Evolutionary conservation across 129 eudicot species (phyloP).

Genomic region (Saposhnikovia divaricata): DNA sequence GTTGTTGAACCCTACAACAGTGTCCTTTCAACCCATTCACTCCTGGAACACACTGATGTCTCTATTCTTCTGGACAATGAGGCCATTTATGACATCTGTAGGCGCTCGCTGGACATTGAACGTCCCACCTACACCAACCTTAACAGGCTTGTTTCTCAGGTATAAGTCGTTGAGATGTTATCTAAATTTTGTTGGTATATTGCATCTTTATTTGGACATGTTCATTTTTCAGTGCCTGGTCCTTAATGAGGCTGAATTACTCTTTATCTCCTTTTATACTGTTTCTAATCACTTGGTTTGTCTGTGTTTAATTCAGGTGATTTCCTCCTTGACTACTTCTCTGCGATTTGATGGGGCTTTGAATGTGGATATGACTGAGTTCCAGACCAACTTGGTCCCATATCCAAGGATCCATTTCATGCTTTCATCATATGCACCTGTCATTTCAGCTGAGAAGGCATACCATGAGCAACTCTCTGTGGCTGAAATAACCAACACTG

Average conservation of each 20-base stretch:
- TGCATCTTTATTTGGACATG: background rate
- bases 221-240: background rate
- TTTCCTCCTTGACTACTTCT: constrained; percentile 41
- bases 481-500: constrained; percentile 47
- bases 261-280: background rate
- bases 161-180: background rate
- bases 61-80: constrained; percentile 34
- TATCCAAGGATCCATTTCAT: constrained; percentile 48
- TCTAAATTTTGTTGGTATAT: background rate
- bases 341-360: constrained; percentile 43
- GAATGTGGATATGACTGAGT: constrained; percentile 43
- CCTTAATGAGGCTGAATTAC: background rate
- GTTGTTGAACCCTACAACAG: constrained; percentile 55
- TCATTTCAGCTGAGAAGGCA: constrained; percentile 43
- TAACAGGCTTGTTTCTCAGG: constrained; percentile 46
- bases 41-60: constrained; percentile 48
- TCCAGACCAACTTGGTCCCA: constrained; percentile 43
- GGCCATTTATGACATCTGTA: constrained; percentile 43
- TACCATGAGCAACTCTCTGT: constrained; percentile 43
- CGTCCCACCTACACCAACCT: constrained; percentile 46
- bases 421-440: constrained; percentile 42
- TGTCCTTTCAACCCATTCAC: constrained; percentile 49
- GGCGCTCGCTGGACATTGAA: constrained; percentile 45
- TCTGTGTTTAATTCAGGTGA: constrained; percentile 24
- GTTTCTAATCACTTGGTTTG: background rate